Evolutionary conservation across 208 protist species (phyloP).

Genomic region (Spongospora subterranea): DNA sequence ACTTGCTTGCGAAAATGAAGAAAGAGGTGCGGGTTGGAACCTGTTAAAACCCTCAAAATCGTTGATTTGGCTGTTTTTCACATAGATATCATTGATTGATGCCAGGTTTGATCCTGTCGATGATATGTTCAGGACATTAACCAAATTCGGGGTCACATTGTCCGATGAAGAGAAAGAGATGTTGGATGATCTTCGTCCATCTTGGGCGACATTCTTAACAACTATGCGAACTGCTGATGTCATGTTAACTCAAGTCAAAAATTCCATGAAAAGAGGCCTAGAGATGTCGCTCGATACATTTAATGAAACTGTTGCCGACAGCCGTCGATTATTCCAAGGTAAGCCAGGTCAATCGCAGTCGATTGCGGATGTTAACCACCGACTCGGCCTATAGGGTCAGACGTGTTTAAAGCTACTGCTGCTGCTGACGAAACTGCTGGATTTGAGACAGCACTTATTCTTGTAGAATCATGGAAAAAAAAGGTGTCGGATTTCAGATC

Average conservation of each 20-base stretch:
- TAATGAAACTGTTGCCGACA: neutral
- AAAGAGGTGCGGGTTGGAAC: conserved; percentile 75
- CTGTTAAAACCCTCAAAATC: neutral
- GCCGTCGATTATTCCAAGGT: conserved; percentile 58
- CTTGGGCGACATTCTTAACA: conserved; percentile 85
- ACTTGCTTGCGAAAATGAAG: conserved; percentile 80
- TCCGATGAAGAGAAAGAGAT: conserved; percentile 84
- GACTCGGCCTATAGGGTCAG: neutral
- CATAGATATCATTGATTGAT: conserved; percentile 73
- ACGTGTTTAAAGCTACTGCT: conserved; percentile 79
- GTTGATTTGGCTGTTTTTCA: neutral
- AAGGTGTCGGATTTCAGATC: conserved; percentile 79
- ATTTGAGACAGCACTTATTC: conserved; percentile 80
- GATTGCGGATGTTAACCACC: neutral
- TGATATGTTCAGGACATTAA: conserved; percentile 74
- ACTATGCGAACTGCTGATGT: conserved; percentile 81
- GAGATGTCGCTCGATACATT: conserved; percentile 56
- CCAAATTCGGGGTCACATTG: conserved; percentile 90
- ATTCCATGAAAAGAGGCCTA: conserved; percentile 85
- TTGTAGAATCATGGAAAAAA: conserved; percentile 80
- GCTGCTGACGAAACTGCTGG: conserved; percentile 71
- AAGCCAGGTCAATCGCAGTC: neutral
- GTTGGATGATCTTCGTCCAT: conserved; percentile 83
- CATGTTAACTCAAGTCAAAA: conserved; percentile 88
- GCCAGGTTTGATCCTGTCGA: conserved; percentile 85